Evolutionary conservation across 2,329 filamentous ascomycete species (phyloP).

Genomic region (Sporothrix schenckii): DNA sequence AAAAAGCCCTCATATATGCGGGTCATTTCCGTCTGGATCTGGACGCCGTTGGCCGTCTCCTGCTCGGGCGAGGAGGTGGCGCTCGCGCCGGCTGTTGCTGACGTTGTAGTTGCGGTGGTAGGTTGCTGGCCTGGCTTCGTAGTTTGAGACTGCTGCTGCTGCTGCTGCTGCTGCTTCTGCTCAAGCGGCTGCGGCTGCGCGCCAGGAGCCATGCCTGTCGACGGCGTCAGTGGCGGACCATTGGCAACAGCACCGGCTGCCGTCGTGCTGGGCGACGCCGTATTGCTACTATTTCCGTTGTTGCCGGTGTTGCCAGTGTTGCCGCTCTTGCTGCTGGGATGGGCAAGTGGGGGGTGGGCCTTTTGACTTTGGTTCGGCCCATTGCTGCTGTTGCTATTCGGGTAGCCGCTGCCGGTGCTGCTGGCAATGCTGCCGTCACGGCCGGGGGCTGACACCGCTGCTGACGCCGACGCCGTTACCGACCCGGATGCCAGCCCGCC

Average conservation of each 20-base stretch:
- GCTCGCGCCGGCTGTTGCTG: background rate
- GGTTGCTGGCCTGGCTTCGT: background rate
- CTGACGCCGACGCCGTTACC: background rate
- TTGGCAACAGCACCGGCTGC: background rate
- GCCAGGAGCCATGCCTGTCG: background rate
- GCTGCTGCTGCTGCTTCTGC: background rate
- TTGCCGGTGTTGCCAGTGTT: conserved; percentile 7
- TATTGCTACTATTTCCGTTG: conserved; percentile 29
- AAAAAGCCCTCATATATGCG: conserved; percentile 51
- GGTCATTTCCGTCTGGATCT: conserved; percentile 59
- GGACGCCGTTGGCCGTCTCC: conserved; percentile 50
- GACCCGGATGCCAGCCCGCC: too few relatives aligned
- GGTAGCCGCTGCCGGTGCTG: conserved; percentile 6
- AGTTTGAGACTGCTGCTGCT: background rate
- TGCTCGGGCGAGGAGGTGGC: background rate
- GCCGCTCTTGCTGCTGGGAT: background rate
- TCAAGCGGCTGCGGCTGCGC: background rate
- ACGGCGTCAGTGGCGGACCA: background rate
- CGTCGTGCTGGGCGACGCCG: background rate
- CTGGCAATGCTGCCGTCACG: conserved; percentile 18
- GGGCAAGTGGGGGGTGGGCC: too few relatives aligned
- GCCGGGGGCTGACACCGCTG: background rate
- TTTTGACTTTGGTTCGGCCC: too few relatives aligned
- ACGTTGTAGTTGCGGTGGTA: too few relatives aligned
- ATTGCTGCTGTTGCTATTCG: too few relatives aligned